A percentile compares a stretch with the other conserved stretches of the same genome.
These are phyloP conservation scores for Starmerella gropengiesseri DNA, from an alignment of 805 yeast genomes.

Conservation along the genomic window DNA sequence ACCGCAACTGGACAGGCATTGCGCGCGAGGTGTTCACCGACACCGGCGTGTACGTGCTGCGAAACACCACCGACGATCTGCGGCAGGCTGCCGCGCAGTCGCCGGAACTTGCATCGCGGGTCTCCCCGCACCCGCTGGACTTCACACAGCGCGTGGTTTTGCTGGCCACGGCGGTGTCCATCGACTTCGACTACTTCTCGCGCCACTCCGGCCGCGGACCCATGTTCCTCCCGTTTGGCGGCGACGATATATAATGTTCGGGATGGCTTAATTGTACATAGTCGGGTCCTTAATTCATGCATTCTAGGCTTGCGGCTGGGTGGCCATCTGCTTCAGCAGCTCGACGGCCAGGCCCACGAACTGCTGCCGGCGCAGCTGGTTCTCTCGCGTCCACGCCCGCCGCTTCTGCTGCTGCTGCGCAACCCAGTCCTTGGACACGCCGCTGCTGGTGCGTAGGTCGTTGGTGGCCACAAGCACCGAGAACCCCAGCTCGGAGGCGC, in stretches of 20 bases:
- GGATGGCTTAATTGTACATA: too few species aligned
- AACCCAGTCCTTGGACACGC: constrained; percentile 31
- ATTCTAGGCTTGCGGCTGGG: too few species aligned
- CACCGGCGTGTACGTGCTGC: constrained; percentile 71
- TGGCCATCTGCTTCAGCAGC: constrained; percentile 36
- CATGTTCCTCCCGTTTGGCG: constrained; percentile 7
- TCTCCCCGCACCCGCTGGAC: constrained; percentile 43
- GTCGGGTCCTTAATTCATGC: background rate
- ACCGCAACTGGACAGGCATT: constrained; percentile 89
- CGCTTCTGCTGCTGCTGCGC: constrained; percentile 39
- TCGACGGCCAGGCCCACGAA: constrained; percentile 42
- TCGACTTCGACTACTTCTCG: constrained; percentile 95
- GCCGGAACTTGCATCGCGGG: constrained; percentile 70
- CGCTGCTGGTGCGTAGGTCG: constrained; percentile 34
- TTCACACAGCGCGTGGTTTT: constrained; percentile 77
- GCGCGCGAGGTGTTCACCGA: constrained; percentile 90
- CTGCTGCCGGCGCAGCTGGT: constrained; percentile 44
- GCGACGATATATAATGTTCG: constrained; percentile 8
- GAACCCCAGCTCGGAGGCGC: constrained; percentile 43
- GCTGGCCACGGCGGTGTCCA: constrained; percentile 78
- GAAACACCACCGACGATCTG: constrained; percentile 58
- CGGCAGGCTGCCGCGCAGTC: constrained; percentile 46
- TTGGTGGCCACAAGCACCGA: constrained; percentile 44
- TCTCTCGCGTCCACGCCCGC: constrained; percentile 44
- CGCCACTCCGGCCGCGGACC: constrained; percentile 52